Percentiles rank a stretch among this genome's conserved stretches.
Conservation (phyloP, 805 yeast genomes). For the Kluyveromyces wickerhamii region DNA sequence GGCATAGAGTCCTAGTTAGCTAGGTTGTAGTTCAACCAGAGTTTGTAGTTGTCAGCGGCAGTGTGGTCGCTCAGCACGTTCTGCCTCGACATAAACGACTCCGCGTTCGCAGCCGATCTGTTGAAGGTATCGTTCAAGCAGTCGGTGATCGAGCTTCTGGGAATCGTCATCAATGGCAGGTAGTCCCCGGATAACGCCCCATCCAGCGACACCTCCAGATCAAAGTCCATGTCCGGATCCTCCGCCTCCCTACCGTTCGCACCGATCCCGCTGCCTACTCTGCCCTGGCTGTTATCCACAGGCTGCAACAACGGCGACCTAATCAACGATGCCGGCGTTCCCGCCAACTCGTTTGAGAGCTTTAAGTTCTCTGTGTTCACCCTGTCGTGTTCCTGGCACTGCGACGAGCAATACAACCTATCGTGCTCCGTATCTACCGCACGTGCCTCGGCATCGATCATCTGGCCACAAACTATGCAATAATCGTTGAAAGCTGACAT, state of each 20-base stretch:
- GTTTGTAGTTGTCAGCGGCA: constrained; percentile 26
- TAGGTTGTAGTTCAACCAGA: constrained; percentile 22
- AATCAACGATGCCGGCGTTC: constrained; percentile 9
- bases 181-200: not conserved
- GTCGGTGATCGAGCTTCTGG: constrained; percentile 5
- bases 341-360: constrained; percentile 7
- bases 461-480: constrained; percentile 47
- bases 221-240: constrained; percentile 4
- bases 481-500: constrained; percentile 41
- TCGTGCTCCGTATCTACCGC: constrained; percentile 5
- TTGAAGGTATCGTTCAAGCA: too few species aligned
- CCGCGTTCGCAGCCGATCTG: too few species aligned
- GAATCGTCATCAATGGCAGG: constrained; percentile 7
- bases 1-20: too few species aligned
- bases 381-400: constrained; percentile 15
- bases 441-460: constrained; percentile 15
- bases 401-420: constrained; percentile 22
- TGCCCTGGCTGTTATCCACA: constrained; percentile 2
- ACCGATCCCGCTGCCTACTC: not conserved
- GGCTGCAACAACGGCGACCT: constrained; percentile 11
- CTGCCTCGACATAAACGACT: not conserved
- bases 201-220: constrained; percentile 3
- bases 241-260: constrained; percentile 3
- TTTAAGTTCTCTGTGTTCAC: constrained; percentile 5
- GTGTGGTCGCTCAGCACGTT: constrained; percentile 17